Evolutionary conservation across 164 flowering plant genomes (phyloP).

Genomic region (Platanus orientalis): DNA sequence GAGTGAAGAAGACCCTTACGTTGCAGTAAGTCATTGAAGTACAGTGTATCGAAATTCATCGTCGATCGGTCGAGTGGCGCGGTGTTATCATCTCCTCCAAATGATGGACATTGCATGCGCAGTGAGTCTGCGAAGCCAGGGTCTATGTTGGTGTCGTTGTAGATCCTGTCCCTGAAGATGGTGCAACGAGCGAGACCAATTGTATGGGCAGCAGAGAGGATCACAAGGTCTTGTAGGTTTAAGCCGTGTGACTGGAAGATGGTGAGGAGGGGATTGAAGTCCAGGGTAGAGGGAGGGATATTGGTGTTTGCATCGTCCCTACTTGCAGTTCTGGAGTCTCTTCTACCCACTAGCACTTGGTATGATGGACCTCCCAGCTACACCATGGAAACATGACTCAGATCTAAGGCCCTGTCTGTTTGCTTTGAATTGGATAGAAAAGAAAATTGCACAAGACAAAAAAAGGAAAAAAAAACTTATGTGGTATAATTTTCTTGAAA

Average conservation of each 20-base stretch:
- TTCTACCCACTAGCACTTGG: conserved; percentile 28
- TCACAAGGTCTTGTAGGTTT: conserved; percentile 21
- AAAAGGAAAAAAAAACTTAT: no score
- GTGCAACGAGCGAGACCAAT: conserved; percentile 30
- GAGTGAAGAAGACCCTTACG: conserved; percentile 31
- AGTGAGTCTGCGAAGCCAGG: conserved; percentile 1
- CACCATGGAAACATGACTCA: no score
- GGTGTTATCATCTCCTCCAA: conserved; percentile 19
- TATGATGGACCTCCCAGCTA: conserved; percentile 38
- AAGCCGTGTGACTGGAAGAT: conserved; percentile 27
- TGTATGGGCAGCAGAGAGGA: conserved; percentile 30
- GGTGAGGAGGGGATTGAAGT: conserved; percentile 22
- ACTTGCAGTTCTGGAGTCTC: conserved; percentile 31
- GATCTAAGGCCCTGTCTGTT: no score
- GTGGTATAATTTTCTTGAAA: no score
- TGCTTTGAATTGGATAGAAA: no score
- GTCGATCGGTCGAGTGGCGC: conserved; percentile 19
- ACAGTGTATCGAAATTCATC: conserved; percentile 16
- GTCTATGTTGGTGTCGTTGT: conserved; percentile 33
- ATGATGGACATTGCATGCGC: conserved; percentile 14
- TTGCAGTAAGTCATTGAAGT: conserved; percentile 19
- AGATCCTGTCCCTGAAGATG: conserved; percentile 18
- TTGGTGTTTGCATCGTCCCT: conserved; percentile 19
- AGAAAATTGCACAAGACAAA: no score
- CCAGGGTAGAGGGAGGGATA: conserved; percentile 24